phyloP scores from a whole-genome alignment of 768 basidiomycete species.

The Agaricus subrufescens region DNA sequence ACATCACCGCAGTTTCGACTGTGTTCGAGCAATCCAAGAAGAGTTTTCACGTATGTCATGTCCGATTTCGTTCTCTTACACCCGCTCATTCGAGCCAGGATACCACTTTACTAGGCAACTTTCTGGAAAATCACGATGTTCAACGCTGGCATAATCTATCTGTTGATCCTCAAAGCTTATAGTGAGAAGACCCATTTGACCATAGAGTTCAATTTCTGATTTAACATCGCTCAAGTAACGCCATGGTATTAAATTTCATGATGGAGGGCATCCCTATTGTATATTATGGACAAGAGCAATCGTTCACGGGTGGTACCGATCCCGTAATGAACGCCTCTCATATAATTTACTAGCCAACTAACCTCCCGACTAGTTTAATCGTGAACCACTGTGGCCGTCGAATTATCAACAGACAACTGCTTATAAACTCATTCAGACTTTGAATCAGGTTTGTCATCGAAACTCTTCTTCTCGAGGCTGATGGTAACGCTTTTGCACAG shows the following conservation, averaged over 20 bases:
- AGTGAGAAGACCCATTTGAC: conserved; percentile 31
- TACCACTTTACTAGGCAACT: conserved; percentile 57
- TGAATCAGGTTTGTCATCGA: conserved; percentile 47
- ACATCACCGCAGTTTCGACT: conserved; percentile 52
- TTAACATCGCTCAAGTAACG: conserved; percentile 42
- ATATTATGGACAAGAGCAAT: conserved; percentile 80
- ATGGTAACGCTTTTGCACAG: conserved; percentile 22
- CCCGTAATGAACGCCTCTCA: conserved; percentile 37
- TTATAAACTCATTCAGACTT: conserved; percentile 52
- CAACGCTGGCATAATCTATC: conserved; percentile 71
- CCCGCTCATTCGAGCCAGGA: conserved; percentile 23
- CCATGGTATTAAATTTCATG: conserved; percentile 72
- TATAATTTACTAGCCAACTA: conserved; percentile 1
- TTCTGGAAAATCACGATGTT: conserved; percentile 76
- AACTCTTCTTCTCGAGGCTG: not conserved
- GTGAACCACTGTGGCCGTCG: conserved; percentile 74
- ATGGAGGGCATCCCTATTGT: conserved; percentile 81
- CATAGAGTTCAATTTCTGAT: not conserved
- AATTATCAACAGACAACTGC: conserved; percentile 53
- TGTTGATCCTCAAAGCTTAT: conserved; percentile 68
- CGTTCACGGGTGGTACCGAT: conserved; percentile 57
- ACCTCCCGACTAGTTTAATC: conserved; percentile 46
- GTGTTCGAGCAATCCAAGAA: conserved; percentile 49
- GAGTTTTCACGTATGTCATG: conserved; percentile 39
- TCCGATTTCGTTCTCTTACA: not conserved